These are phyloP conservation scores for Globisporangium nunn DNA, from an alignment of 352 stramenopile genomes.

Conservation along the genomic window DNA sequence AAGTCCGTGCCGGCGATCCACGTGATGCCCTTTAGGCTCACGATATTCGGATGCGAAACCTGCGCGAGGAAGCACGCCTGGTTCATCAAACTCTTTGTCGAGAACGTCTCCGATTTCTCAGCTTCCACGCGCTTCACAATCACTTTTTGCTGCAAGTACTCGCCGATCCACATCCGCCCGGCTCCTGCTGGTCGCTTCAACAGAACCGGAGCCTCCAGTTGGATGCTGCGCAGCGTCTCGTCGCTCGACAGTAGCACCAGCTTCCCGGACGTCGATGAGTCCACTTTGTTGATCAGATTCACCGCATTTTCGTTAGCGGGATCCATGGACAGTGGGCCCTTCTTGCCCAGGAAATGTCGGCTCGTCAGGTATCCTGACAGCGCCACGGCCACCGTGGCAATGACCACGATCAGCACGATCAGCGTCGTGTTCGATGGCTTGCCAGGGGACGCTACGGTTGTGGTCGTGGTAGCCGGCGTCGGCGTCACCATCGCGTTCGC, in stretches of 20 bases:
- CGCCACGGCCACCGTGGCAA: conserved; percentile 25
- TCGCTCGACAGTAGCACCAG: conserved; percentile 64
- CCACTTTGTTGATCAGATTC: conserved; percentile 43
- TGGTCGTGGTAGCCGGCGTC: background rate
- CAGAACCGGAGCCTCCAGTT: conserved; percentile 41
- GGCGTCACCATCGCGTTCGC: background rate
- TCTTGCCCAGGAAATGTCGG: conserved; percentile 21
- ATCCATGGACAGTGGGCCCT: background rate
- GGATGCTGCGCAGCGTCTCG: conserved; percentile 44
- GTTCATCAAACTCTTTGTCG: conserved; percentile 56
- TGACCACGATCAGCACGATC: conserved; percentile 41
- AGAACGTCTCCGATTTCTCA: conserved; percentile 43
- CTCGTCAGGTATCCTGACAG: conserved; percentile 35
- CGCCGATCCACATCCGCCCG: conserved; percentile 45
- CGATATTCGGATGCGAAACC: conserved; percentile 60
- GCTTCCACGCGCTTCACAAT: conserved; percentile 71
- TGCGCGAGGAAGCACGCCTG: conserved; percentile 40
- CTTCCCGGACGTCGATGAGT: conserved; percentile 29
- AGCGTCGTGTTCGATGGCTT: conserved; percentile 26
- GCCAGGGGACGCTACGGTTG: background rate
- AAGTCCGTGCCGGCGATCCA: conserved; percentile 77
- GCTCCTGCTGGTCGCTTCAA: conserved; percentile 46
- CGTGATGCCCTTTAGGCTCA: conserved; percentile 53
- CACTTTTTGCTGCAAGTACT: conserved; percentile 49
- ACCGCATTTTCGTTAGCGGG: conserved; percentile 19